A percentile compares a stretch with the other conserved stretches of the same genome.
These are phyloP conservation scores for Grosmannia serpens DNA, from an alignment of 2,329 filamentous ascomycete species.

Conservation along the genomic window DNA sequence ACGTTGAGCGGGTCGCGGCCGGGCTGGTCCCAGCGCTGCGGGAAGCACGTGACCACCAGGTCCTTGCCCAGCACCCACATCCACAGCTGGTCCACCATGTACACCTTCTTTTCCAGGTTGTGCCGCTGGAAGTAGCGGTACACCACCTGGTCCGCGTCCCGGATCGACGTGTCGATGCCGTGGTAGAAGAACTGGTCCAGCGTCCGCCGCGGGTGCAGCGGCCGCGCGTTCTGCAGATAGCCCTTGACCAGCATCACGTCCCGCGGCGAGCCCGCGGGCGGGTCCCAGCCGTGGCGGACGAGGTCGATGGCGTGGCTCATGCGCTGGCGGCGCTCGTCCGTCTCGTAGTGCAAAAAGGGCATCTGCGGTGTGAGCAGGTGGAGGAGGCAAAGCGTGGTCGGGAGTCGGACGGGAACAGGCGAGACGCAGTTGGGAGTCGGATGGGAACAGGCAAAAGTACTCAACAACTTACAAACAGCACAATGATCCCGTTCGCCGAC, in stretches of 20 bases:
- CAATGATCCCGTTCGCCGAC: constrained; percentile 18
- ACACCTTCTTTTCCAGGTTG: constrained; percentile 41
- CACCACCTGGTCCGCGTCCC: constrained; percentile 53
- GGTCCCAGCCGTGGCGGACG: constrained; percentile 20
- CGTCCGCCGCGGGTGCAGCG: constrained; percentile 48
- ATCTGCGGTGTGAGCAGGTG: constrained; percentile 33
- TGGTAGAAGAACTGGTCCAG: constrained; percentile 57
- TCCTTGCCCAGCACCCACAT: constrained; percentile 49
- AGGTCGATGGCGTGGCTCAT: constrained; percentile 42
- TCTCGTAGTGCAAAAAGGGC: constrained; percentile 57
- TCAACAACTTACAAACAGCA: constrained; percentile 25
- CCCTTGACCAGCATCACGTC: constrained; percentile 36
- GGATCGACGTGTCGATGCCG: constrained; percentile 46
- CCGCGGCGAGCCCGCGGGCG: constrained; percentile 16
- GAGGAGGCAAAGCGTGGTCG: neutral
- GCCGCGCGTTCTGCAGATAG: constrained; percentile 32
- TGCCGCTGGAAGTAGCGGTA: constrained; percentile 39
- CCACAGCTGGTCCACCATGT: constrained; percentile 61
- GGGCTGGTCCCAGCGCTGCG: constrained; percentile 47
- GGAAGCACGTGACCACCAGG: constrained; percentile 48
- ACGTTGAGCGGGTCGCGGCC: constrained; percentile 52
- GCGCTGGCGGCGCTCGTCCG: constrained; percentile 37
- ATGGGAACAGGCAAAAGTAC: neutral
- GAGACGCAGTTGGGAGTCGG: neutral
- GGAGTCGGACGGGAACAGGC: neutral